phyloP scores from a whole-genome alignment of 176 grass and related monocot genomes.

The Urochloa ruziziensis region DNA sequence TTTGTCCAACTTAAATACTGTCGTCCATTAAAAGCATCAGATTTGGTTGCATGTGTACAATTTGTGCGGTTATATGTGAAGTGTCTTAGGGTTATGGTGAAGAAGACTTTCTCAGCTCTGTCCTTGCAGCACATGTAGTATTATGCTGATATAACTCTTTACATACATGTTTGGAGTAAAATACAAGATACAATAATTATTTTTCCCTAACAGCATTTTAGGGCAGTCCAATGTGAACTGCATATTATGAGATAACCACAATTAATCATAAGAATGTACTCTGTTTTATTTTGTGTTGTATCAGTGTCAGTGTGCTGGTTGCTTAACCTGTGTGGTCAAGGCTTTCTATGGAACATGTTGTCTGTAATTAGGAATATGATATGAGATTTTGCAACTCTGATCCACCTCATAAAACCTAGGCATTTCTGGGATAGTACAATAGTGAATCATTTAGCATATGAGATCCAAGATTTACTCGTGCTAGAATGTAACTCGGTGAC shows the following conservation, averaged over 20 bases:
- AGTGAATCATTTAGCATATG: neutral
- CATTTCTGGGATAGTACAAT: neutral
- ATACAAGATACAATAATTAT: neutral
- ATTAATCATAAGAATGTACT: constrained; percentile 21
- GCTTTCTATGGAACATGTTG: neutral
- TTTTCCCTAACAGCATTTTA: neutral
- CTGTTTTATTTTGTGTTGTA: no score
- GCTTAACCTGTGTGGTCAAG: no score
- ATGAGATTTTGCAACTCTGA: neutral
- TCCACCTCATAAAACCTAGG: neutral
- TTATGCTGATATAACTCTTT: neutral
- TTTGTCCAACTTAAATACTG: neutral
- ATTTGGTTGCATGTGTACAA: neutral
- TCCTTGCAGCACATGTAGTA: neutral
- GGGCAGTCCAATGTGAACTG: neutral
- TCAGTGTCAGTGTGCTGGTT: no score
- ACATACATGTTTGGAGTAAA: neutral
- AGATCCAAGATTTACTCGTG: neutral
- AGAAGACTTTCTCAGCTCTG: neutral
- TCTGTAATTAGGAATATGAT: neutral
- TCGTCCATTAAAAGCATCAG: neutral
- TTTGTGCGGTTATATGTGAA: neutral
- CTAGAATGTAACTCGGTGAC: neutral
- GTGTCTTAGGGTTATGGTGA: no score
- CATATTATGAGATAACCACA: neutral